These are phyloP conservation scores for Apiotrichum domesticum DNA, from an alignment of 1,284 basidiomycete genomes.

Conservation along the genomic window DNA sequence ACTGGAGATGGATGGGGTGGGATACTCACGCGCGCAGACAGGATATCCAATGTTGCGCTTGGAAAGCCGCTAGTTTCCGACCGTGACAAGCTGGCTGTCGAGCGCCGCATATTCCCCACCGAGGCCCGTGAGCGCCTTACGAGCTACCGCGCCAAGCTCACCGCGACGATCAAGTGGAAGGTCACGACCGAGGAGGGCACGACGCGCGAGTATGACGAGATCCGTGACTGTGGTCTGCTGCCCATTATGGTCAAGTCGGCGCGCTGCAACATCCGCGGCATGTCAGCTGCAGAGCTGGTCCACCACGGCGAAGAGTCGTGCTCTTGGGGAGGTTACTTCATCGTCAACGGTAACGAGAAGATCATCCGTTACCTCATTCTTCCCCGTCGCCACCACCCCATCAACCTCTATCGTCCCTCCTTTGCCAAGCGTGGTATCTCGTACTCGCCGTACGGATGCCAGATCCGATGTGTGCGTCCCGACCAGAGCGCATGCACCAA, in stretches of 20 bases:
- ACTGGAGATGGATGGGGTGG: neutral
- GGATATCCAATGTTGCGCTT: constrained; percentile 82
- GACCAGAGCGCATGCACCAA: constrained; percentile 93
- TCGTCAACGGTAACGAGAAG: constrained; percentile 98
- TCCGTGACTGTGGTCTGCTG: constrained; percentile 82
- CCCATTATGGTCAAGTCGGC: constrained; percentile 99
- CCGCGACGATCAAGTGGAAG: constrained; percentile 82
- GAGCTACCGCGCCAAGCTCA: constrained; percentile 67
- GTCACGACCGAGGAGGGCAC: constrained; percentile 59
- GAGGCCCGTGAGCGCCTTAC: constrained; percentile 57
- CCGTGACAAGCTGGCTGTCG: constrained; percentile 66
- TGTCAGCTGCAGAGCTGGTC: constrained; percentile 83
- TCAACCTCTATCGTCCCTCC: constrained; percentile 74
- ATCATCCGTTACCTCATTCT: constrained; percentile 84
- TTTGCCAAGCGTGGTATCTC: constrained; percentile 89
- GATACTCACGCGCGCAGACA: constrained; percentile 54
- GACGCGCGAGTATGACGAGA: constrained; percentile 56
- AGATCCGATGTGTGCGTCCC: constrained; percentile 87
- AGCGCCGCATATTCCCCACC: constrained; percentile 77
- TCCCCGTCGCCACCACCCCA: constrained; percentile 62
- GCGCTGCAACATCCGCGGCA: constrained; percentile 79
- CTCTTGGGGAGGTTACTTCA: constrained; percentile 98
- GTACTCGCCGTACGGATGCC: constrained; percentile 89
- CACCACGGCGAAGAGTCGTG: constrained; percentile 90
- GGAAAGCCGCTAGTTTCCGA: constrained; percentile 83